Base-by-base conservation (phyloP, 805 yeast species). In the Pichia paraexigua region DNA sequence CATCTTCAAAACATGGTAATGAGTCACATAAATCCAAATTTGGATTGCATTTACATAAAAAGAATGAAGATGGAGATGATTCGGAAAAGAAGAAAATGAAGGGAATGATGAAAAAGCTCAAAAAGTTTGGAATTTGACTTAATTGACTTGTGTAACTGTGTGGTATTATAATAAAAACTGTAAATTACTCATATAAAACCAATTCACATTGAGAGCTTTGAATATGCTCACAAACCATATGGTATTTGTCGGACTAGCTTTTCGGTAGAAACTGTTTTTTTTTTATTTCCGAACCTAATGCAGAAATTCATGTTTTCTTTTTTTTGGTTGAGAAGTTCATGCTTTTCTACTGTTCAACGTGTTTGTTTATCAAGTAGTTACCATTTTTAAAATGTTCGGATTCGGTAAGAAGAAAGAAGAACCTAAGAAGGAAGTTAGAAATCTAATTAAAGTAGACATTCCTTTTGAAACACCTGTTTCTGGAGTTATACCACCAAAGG, bases 391-490 rank as follows among this genome's bases (percentile, higher is more conserved):
- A 25, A 59, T 59, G 62, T 59, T 59, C 51, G 65, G 66, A 7
- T 61, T 60, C 43, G 64, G 63, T 1, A 64, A 56, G 51, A 64
- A 62, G 56, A 63, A 63, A 37, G 56, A 48, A 7, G 58, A 49
- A 17, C 48, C 37, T 7, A 32, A 46, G 41, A 49, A 45, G 43
- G 55, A 56, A 22, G 52, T 40, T n/a, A 50, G 25, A 1, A 24
- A 53, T 11, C 52, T 61, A n/a, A 57, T 66, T 32, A 54, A 56
- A n/a, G 61, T 59, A 3, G 56, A 57, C 7, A 44, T 58, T 10
- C 95, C 95, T 1, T 83, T 87, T 58, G 74, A 71, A 37, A 63
- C 59, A 8, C 80, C 88, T 2, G 80, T 86, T 11, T 60, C 68
- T 0, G 63, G 67, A 30, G 67, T 84, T 47, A 69, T 67, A 28